Conservation (phyloP, 1,284 basidiomycete species). For the Coniferiporia sulphurascens region DNA sequence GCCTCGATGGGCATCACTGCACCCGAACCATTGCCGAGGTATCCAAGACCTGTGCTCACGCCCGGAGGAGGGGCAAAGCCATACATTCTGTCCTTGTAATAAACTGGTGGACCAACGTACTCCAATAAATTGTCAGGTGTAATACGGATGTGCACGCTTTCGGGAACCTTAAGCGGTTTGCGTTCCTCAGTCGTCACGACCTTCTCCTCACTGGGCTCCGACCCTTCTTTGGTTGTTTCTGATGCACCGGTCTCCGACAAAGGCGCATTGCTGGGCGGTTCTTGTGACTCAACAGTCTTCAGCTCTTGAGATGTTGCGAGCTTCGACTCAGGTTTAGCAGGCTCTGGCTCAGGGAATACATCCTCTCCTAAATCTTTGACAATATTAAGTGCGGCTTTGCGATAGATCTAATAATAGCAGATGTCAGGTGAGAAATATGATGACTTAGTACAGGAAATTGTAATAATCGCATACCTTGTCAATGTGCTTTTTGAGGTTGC, state of each 20-base stretch:
- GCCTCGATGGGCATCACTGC: conserved; percentile 98
- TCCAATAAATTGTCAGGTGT: conserved; percentile 88
- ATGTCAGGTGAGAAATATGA: conserved; percentile 9
- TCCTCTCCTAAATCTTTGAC: conserved; percentile 91
- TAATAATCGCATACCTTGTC: conserved; percentile 64
- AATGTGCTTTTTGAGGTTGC: conserved; percentile 93
- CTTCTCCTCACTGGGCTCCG: conserved; percentile 34
- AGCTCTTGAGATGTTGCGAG: conserved; percentile 21
- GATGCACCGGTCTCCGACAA: conserved; percentile 23
- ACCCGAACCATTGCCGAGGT: conserved; percentile 93
- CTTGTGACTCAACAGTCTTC: conserved; percentile 30
- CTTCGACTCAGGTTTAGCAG: conserved; percentile 37
- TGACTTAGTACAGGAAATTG: not conserved
- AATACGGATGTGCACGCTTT: conserved; percentile 76
- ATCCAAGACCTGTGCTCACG: conserved; percentile 92
- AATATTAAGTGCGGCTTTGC: conserved; percentile 93
- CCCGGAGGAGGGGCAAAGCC: conserved; percentile 79
- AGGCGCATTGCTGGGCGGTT: conserved; percentile 32
- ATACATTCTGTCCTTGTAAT: conserved; percentile 95
- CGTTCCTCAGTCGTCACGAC: conserved; percentile 75
- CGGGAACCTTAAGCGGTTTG: conserved; percentile 80
- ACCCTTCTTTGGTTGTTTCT: conserved; percentile 21
- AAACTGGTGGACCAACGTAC: conserved; percentile 94
- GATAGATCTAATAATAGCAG: conserved; percentile 77
- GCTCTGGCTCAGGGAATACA: conserved; percentile 69